These are phyloP conservation scores for Sarcodon aspratus DNA, from an alignment of 768 basidiomycete genomes.

Conservation along the genomic window DNA sequence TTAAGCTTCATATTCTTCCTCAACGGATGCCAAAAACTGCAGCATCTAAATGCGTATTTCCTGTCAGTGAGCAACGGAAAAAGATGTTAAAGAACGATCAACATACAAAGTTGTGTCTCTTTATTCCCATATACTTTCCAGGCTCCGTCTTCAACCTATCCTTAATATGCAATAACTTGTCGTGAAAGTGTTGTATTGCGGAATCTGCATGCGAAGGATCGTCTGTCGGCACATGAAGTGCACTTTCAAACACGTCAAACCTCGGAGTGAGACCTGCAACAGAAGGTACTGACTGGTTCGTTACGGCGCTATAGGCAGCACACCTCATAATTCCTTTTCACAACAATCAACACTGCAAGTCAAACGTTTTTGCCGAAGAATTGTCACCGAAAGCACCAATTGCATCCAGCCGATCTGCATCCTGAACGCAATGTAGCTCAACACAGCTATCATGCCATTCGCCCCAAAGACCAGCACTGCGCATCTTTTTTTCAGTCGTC, in stretches of 20 bases:
- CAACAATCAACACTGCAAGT: not conserved
- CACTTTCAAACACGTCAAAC: conserved; percentile 13
- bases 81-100: not conserved
- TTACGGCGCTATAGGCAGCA: conserved; percentile 30
- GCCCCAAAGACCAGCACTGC: conserved; percentile 40
- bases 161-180: conserved; percentile 70
- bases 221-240: conserved; percentile 33
- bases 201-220: conserved; percentile 33
- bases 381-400: conserved; percentile 38
- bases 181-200: conserved; percentile 76
- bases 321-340: conserved; percentile 31
- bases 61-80: not conserved
- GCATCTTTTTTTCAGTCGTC: conserved; percentile 69
- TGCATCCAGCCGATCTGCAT: conserved; percentile 41
- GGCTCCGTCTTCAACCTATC: conserved; percentile 68
- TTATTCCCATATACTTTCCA: conserved; percentile 57
- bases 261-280: not conserved
- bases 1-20: conserved; percentile 34
- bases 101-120: conserved; percentile 61
- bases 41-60: conserved; percentile 34
- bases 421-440: conserved; percentile 66
- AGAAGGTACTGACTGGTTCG: conserved; percentile 16
- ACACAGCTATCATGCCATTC: conserved; percentile 60
- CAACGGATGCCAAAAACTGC: conserved; percentile 46
- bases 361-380: not conserved